Base-by-base conservation (phyloP, 2,329 filamentous ascomycete genomes). In the Cordyceps cateniannulata region DNA sequence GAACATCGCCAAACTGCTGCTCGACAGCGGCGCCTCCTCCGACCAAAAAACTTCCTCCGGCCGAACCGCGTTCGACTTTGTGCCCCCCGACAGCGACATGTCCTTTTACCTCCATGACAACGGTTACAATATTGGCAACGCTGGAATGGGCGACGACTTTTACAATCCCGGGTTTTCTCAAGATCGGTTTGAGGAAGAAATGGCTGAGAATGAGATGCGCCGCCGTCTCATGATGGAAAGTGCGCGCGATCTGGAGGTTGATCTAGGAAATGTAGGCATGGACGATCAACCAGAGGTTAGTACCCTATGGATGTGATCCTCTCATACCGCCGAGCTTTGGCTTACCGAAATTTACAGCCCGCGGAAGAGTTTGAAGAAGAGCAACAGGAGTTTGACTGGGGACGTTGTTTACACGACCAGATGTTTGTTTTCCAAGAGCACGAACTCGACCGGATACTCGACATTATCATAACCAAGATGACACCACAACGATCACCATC, bases 181-280 rank as follows among this genome's bases (percentile, higher is more conserved):
- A 71, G 93, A 96, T 71, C 86, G 88, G 22, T 98, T 99, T 65
- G 95, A 99, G 73, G 93, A 98, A 71, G 95, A 99, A 72, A 88
- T 98, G 83, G 93, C 93, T 3, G 95, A 99, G 73, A 96, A 91
- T 67, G 95, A 98, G 74, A 86, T 97, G 84, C 91, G 93, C 71
- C 85, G 93, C 65, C 85, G 95, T 35, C 93, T 99, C 87, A 96
- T 99, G 92, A 97, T 98, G 93, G 95, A 99, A 72, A 99, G 95
- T 70, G 93, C 95, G 6, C 88, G 96, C 66, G 96, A 99, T 72
- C 80, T 99, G 40, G 95, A 99, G 73, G 95, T 99, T 47, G 95
- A 99, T 69, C 76, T 99, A 60, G 95, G 93, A 14, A 99, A 96
- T 68, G 85, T 99, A 61, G 95, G 95, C 32, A 87, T 99, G 68